These are phyloP conservation scores for Colletotrichum cuscutae DNA, from an alignment of 2,329 filamentous ascomycete species.

Conservation along the genomic window DNA sequence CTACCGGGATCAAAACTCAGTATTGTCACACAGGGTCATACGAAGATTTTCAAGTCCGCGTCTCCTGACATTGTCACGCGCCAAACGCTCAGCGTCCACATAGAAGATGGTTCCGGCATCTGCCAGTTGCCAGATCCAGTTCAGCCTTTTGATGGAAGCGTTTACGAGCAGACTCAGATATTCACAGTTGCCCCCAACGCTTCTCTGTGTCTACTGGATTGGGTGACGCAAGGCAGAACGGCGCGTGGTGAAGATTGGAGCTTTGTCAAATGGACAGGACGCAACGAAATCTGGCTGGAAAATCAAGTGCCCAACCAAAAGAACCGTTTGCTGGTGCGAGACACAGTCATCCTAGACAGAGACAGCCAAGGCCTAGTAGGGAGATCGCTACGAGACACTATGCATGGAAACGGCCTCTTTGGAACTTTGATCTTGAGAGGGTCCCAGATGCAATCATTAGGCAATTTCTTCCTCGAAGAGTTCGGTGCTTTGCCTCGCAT, in stretches of 20 bases:
- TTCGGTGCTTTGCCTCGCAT: conserved; percentile 84
- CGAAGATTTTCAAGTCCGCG: conserved; percentile 91
- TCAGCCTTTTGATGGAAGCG: conserved; percentile 86
- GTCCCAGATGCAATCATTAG: conserved; percentile 71
- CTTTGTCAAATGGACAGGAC: conserved; percentile 80
- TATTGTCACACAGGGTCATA: conserved; percentile 81
- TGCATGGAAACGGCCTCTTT: conserved; percentile 80
- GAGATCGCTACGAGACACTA: conserved; percentile 65
- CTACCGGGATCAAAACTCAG: conserved; percentile 73
- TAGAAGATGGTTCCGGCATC: conserved; percentile 63
- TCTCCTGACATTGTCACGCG: conserved; percentile 64
- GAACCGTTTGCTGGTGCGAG: conserved; percentile 79
- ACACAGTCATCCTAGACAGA: conserved; percentile 81
- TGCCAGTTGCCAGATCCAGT: conserved; percentile 89
- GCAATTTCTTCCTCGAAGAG: conserved; percentile 80
- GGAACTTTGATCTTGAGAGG: conserved; percentile 89
- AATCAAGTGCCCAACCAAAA: conserved; percentile 45
- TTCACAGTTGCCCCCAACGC: conserved; percentile 71
- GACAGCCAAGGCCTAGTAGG: conserved; percentile 48
- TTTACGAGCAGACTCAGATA: conserved; percentile 85
- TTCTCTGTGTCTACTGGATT: conserved; percentile 87
- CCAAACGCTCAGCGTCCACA: conserved; percentile 63
- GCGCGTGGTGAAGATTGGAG: conserved; percentile 92
- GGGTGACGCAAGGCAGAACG: conserved; percentile 89
- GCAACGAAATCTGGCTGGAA: conserved; percentile 84